These are phyloP conservation scores for Gossypium ekmanianum DNA, from an alignment of 345 rosid genomes.

Conservation along the genomic window DNA sequence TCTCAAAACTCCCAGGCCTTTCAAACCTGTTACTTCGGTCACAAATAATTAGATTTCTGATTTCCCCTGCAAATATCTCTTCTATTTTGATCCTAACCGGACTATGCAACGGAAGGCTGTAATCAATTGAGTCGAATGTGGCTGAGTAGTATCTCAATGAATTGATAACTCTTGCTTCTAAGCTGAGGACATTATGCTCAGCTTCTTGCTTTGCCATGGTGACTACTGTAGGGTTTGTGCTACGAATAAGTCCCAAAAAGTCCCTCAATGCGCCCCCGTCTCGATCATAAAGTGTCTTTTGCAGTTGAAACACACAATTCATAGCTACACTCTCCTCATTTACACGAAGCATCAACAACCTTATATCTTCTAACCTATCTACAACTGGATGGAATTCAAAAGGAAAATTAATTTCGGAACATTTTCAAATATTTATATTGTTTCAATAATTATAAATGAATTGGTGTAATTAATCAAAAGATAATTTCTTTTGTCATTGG, in stretches of 20 bases:
- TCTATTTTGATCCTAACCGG: conserved; percentile 65
- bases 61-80: conserved; percentile 78
- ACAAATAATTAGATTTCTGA: conserved; percentile 73
- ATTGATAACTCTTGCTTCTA: conserved; percentile 63
- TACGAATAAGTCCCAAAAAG: conserved; percentile 71
- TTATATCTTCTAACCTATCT: conserved; percentile 89
- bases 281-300: conserved; percentile 69
- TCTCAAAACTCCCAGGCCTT: conserved; percentile 48
- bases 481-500: too few relatives aligned
- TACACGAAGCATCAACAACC: conserved; percentile 97
- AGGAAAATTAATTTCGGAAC: conserved; percentile 26
- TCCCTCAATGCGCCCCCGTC: conserved; percentile 67
- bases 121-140: conserved; percentile 66
- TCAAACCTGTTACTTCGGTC: conserved; percentile 83
- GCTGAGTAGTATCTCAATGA: conserved; percentile 78
- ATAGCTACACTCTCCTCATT: conserved; percentile 84
- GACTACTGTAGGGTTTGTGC: conserved; percentile 68
- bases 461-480: too few relatives aligned
- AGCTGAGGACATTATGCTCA: conserved; percentile 39
- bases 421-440: too few relatives aligned
- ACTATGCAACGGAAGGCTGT: conserved; percentile 58
- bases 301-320: conserved; percentile 80
- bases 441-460: too few relatives aligned
- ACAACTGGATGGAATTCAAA: conserved; percentile 95
- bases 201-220: conserved; percentile 87